Conservation (phyloP, 371 early-diverging fungal genomes). For the Catenaria anguillulae region DNA sequence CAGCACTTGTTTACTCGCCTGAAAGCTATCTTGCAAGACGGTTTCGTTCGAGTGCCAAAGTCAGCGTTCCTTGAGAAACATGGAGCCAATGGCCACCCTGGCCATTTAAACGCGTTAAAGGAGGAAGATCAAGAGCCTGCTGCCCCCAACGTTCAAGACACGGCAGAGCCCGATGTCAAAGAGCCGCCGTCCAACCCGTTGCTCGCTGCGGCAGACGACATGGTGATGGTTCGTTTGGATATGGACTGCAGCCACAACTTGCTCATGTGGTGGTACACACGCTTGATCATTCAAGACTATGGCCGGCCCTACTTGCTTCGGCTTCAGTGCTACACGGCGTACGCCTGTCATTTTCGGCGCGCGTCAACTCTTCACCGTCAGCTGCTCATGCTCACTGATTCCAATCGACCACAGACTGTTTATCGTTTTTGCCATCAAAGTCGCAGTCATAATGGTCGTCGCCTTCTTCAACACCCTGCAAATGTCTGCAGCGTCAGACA, state of each 20-base stretch:
- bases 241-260: background rate
- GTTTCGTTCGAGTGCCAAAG: background rate
- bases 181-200: no score
- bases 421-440: background rate
- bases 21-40: background rate
- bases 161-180: no score
- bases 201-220: no score
- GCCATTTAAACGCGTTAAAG: no score
- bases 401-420: no score
- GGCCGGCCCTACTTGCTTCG: background rate
- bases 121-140: no score
- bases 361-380: background rate
- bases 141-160: no score
- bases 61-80: no score
- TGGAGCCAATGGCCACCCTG: no score
- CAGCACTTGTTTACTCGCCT: background rate
- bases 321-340: background rate
- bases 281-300: background rate
- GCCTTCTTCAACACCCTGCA: background rate
- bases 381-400: background rate
- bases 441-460: background rate
- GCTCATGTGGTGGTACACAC: background rate
- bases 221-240: background rate
- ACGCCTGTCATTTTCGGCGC: background rate
- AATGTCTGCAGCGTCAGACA: no score